A percentile compares a stretch with the other conserved stretches of the same genome.
Evolutionary conservation across 495 filamentous ascomycete species (phyloP).

Genomic region (Tuber borchii): DNA sequence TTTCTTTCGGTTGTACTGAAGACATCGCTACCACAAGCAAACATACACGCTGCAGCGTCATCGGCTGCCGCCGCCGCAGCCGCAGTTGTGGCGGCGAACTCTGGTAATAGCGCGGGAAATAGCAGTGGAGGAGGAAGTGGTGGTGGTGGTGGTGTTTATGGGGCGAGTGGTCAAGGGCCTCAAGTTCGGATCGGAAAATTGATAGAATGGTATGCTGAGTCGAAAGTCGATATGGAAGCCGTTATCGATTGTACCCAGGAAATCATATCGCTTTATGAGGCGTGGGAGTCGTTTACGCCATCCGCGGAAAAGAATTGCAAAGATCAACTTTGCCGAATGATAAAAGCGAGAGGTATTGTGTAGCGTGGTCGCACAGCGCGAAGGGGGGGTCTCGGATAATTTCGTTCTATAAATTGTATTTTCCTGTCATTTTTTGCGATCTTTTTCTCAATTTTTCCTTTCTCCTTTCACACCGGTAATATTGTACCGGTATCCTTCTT

Average conservation of each 20-base stretch:
- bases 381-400: not conserved
- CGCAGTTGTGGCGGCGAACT: conserved; percentile 44
- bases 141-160: conserved; percentile 22
- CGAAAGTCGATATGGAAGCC: conserved; percentile 82
- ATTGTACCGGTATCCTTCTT: no score
- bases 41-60: conserved; percentile 39
- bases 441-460: not conserved
- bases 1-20: conserved; percentile 75
- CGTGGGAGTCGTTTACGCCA: conserved; percentile 67
- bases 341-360: conserved; percentile 67
- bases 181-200: conserved; percentile 65
- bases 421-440: not conserved
- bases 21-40: conserved; percentile 47
- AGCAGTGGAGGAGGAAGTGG: conserved; percentile 23
- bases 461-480: no score
- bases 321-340: conserved; percentile 71
- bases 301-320: conserved; percentile 68
- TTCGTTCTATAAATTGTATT: not conserved
- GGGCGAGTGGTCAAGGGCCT: conserved; percentile 39
- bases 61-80: conserved; percentile 46
- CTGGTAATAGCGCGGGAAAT: conserved; percentile 34
- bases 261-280: conserved; percentile 88
- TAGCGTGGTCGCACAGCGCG: conserved; percentile 8
- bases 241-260: conserved; percentile 93
- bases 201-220: conserved; percentile 81